phyloP scores from a whole-genome alignment of 2,329 filamentous ascomycete species.

The Sarocladium brachiariae region DNA sequence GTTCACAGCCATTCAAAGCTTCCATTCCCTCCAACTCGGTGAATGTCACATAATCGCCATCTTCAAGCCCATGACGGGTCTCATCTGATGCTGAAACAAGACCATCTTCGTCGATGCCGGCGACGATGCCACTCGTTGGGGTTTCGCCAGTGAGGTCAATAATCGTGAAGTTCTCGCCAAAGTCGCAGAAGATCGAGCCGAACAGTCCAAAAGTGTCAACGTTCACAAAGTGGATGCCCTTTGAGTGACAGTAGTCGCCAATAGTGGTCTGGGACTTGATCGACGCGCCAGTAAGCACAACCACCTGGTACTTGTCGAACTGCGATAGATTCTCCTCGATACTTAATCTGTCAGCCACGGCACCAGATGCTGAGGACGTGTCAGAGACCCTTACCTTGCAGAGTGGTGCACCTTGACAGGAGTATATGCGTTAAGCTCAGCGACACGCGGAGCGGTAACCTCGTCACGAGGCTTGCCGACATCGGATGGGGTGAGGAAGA shows the following conservation, averaged over 20 bases:
- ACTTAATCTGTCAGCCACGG: conserved; percentile 31
- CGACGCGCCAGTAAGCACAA: conserved; percentile 81
- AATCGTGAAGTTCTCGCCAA: conserved; percentile 87
- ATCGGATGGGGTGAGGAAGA: conserved; percentile 85
- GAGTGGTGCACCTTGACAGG: conserved; percentile 73
- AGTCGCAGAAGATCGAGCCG: conserved; percentile 94
- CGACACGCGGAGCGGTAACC: conserved; percentile 80
- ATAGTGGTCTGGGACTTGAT: conserved; percentile 76
- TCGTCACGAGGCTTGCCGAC: conserved; percentile 86
- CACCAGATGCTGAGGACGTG: conserved; percentile 2
- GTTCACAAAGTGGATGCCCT: conserved; percentile 84
- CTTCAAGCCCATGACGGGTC: conserved; percentile 88
- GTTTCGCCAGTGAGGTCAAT: conserved; percentile 88
- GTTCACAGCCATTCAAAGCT: conserved; percentile 71
- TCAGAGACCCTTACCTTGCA: conserved; percentile 33
- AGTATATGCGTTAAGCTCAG: conserved; percentile 94
- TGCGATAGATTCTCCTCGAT: conserved; percentile 70
- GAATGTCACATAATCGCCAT: conserved; percentile 95
- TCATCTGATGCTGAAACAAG: conserved; percentile 91
- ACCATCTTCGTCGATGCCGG: conserved; percentile 81
- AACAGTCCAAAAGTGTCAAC: conserved; percentile 91
- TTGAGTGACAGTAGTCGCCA: conserved; percentile 88
- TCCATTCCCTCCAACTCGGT: conserved; percentile 92
- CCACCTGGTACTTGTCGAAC: conserved; percentile 85
- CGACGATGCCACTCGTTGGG: conserved; percentile 79